Percentiles rank a stretch among this genome's conserved stretches.
phyloP scores from a whole-genome alignment of 768 basidiomycete species.

The Russula abietina region DNA sequence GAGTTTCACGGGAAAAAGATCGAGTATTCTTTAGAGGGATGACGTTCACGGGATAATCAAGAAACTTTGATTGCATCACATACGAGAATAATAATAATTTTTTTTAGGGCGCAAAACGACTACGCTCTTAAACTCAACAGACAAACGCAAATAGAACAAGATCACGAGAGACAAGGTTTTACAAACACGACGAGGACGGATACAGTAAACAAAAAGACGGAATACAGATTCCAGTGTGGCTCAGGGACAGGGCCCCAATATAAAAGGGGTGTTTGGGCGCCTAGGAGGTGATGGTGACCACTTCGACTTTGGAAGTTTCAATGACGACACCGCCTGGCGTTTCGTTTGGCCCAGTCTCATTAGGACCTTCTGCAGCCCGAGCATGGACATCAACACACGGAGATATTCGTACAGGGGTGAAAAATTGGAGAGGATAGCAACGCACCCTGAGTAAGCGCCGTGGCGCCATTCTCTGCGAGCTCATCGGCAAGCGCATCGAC shows the following conservation, averaged over 20 bases:
- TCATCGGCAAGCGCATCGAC: constrained; percentile 24
- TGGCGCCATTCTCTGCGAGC: constrained; percentile 12
- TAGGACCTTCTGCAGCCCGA: constrained; percentile 3
- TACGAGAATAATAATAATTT: constrained; percentile 20
- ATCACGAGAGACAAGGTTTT: constrained; percentile 3
- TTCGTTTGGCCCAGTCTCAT: constrained; percentile 7
- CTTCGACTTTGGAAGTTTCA: constrained; percentile 7
- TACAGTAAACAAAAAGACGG: constrained; percentile 8
- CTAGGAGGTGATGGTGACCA: constrained; percentile 10
- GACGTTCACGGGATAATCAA: not conserved
- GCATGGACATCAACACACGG: constrained; percentile 1
- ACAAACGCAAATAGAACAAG: not conserved
- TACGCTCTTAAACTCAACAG: constrained; percentile 5
- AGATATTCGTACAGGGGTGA: not conserved
- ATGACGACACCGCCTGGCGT: constrained; percentile 12
- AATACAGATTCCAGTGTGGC: not conserved
- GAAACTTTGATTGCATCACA: not conserved
- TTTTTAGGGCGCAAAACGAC: constrained; percentile 8
- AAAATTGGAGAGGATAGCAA: not conserved
- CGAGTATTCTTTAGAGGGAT: constrained; percentile 46
- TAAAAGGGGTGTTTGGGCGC: constrained; percentile 5
- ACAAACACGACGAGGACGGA: constrained; percentile 7
- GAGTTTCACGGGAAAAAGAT: constrained; percentile 34
- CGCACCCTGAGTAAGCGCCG: constrained; percentile 5
- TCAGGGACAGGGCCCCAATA: not conserved